A percentile compares a stretch with the other conserved stretches of the same genome.
Evolutionary conservation across 805 yeast genomes (phyloP).

Genomic region (Barnettozyma californica): DNA sequence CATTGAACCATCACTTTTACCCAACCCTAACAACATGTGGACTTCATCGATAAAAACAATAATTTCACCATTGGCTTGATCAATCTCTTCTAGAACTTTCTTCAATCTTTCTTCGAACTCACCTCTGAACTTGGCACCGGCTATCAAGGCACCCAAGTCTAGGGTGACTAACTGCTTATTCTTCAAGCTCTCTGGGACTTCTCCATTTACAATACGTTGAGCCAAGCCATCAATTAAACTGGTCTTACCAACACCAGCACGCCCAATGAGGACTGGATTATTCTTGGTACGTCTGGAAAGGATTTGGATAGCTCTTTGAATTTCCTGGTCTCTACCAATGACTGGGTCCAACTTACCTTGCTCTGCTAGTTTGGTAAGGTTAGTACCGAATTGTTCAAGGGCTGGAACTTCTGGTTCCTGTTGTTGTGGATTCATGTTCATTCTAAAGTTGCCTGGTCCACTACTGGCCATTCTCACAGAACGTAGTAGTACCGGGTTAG

Average conservation of each 20-base stretch:
- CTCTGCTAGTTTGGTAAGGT: constrained; percentile 78
- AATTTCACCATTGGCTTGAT: constrained; percentile 66
- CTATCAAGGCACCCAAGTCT: constrained; percentile 83
- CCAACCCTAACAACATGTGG: constrained; percentile 83
- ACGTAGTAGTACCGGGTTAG: background rate
- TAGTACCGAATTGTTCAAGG: constrained; percentile 77
- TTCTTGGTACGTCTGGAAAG: constrained; percentile 90
- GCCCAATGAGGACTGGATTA: constrained; percentile 91
- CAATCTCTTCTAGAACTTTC: constrained; percentile 75
- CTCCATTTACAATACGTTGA: constrained; percentile 84
- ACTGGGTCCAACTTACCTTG: constrained; percentile 95
- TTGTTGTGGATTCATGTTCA: constrained; percentile 39
- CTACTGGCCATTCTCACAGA: constrained; percentile 13
- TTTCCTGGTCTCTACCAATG: constrained; percentile 95
- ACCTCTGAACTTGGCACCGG: constrained; percentile 95
- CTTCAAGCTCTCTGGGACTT: constrained; percentile 92
- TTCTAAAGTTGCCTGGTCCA: constrained; percentile 19
- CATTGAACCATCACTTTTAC: constrained; percentile 91
- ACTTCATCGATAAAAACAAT: constrained; percentile 88
- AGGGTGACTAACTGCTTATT: constrained; percentile 77
- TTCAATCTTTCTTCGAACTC: constrained; percentile 92
- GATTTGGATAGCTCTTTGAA: constrained; percentile 87
- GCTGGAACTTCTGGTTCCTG: constrained; percentile 62
- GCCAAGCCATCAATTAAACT: constrained; percentile 96
- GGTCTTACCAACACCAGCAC: constrained; percentile 98